Conservation (phyloP, 768 basidiomycete species). For the Mrakia frigida region DNA sequence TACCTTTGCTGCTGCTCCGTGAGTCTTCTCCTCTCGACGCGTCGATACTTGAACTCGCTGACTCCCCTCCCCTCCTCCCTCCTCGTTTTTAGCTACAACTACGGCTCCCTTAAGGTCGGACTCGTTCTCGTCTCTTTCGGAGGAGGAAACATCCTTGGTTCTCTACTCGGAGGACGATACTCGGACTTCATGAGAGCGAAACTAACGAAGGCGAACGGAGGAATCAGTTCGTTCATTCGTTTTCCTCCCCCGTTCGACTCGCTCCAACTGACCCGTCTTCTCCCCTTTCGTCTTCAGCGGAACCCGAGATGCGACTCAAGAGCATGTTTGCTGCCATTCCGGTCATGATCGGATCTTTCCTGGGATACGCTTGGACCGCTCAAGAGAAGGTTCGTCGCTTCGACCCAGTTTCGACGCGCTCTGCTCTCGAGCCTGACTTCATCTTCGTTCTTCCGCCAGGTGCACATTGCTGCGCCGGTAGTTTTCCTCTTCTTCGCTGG, state of each 20-base stretch:
- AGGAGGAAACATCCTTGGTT: slow-evolving; percentile 8
- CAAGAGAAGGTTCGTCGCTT: slow-evolving; percentile 44
- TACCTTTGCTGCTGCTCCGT: slow-evolving; percentile 44
- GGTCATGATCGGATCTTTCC: slow-evolving; percentile 56
- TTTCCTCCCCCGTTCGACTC: no score
- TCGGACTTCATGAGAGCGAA: slow-evolving; percentile 52
- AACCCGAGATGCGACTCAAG: slow-evolving; percentile 51
- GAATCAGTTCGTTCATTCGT: slow-evolving; percentile 36
- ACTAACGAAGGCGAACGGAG: slow-evolving; percentile 51
- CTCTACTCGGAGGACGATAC: slow-evolving; percentile 53
- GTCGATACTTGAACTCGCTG: background rate
- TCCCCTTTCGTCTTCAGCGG: slow-evolving; percentile 32
- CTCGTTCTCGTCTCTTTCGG: slow-evolving; percentile 72
- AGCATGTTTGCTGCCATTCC: slow-evolving; percentile 48
- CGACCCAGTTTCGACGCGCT: background rate
- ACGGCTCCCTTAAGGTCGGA: slow-evolving; percentile 65
- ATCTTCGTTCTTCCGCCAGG: slow-evolving; percentile 41
- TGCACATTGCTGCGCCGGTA: slow-evolving; percentile 63
- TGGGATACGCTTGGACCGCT: slow-evolving; percentile 72
- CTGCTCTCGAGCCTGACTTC: background rate
- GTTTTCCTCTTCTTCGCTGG: slow-evolving; percentile 67
- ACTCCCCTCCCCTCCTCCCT: slow-evolving; percentile 35
- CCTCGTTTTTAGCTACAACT: slow-evolving; percentile 51
- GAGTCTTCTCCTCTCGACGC: background rate
- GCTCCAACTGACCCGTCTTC: no score